Conservation (phyloP, 2,329 filamentous ascomycete genomes). For the Penicillium sp. region DNA sequence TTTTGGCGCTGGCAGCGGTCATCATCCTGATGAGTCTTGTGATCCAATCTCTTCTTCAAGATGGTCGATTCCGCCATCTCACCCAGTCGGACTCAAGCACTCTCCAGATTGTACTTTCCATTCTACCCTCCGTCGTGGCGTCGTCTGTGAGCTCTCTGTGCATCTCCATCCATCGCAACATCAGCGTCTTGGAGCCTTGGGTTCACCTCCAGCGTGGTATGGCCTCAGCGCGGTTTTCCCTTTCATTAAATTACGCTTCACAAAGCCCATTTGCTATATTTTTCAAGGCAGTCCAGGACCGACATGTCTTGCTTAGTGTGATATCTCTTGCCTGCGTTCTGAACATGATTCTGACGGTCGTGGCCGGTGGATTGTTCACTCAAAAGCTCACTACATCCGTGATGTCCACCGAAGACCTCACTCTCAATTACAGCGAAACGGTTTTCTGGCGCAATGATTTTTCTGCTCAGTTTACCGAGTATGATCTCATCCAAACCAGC, state of each 20-base stretch:
- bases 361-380: slow-evolving; percentile 32
- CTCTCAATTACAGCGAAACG: slow-evolving; percentile 29
- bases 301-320: slow-evolving; percentile 25
- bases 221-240: slow-evolving; percentile 21
- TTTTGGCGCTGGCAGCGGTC: slow-evolving; percentile 27
- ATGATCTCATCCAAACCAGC: slow-evolving; percentile 33
- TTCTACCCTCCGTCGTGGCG: slow-evolving; percentile 30
- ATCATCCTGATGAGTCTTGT: slow-evolving; percentile 30
- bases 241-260: slow-evolving; percentile 32
- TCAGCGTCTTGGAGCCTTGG: slow-evolving; percentile 34
- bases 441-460: slow-evolving; percentile 28
- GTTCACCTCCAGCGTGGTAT: slow-evolving; percentile 32
- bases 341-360: slow-evolving; percentile 29
- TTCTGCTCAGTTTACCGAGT: slow-evolving; percentile 32
- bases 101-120: slow-evolving; percentile 29
- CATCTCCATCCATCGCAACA: slow-evolving; percentile 32
- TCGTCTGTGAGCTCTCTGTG: slow-evolving; percentile 31
- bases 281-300: slow-evolving; percentile 25
- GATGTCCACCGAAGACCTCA: slow-evolving; percentile 20
- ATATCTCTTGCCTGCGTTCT: slow-evolving; percentile 29
- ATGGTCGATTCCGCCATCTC: slow-evolving; percentile 29
- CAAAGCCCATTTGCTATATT: slow-evolving; percentile 30
- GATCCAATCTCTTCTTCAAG: slow-evolving; percentile 24
- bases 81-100: slow-evolving; percentile 31
- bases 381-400: slow-evolving; percentile 27